phyloP scores from a whole-genome alignment of 306 rosid species.

The Prinsepia uniflora region DNA sequence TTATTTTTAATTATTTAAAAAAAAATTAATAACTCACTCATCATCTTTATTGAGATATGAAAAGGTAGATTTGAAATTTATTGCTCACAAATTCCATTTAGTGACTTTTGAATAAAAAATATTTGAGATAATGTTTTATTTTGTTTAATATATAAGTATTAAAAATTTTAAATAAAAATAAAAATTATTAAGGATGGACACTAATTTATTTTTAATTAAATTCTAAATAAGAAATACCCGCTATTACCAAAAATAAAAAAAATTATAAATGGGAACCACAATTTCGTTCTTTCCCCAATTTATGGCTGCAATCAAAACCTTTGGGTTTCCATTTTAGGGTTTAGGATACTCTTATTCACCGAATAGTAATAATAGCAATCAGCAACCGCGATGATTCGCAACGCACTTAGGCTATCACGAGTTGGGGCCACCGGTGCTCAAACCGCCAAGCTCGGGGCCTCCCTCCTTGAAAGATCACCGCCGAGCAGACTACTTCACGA shows the following conservation, averaged over 20 bases:
- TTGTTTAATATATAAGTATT: too few species aligned
- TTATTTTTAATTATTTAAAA: too few species aligned
- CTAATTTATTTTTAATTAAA: too few species aligned
- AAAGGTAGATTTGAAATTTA: too few species aligned
- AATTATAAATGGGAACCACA: not conserved
- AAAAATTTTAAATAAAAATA: too few species aligned
- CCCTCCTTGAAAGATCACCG: conserved; percentile 10
- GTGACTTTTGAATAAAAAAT: too few species aligned
- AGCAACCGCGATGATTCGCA: conserved; percentile 43
- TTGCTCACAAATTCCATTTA: too few species aligned
- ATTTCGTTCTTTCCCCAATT: not conserved
- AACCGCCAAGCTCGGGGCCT: conserved; percentile 27
- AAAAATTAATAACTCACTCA: too few species aligned
- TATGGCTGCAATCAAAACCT: not conserved
- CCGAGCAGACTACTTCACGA: conserved; percentile 41
- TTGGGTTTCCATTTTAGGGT: not conserved
- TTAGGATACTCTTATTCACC: not conserved
- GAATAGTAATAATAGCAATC: not conserved
- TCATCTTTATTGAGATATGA: too few species aligned
- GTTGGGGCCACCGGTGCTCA: conserved; percentile 28
- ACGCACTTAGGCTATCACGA: conserved; percentile 39
- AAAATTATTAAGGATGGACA: too few species aligned
- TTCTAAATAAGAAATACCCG: not conserved
- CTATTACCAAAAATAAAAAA: not conserved
- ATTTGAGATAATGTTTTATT: too few species aligned